Evolutionary conservation across 176 grass and related monocot genomes (phyloP), one percentile per base, ranked within the genome.

Genomic region (Guadua angustifolia): DNA sequence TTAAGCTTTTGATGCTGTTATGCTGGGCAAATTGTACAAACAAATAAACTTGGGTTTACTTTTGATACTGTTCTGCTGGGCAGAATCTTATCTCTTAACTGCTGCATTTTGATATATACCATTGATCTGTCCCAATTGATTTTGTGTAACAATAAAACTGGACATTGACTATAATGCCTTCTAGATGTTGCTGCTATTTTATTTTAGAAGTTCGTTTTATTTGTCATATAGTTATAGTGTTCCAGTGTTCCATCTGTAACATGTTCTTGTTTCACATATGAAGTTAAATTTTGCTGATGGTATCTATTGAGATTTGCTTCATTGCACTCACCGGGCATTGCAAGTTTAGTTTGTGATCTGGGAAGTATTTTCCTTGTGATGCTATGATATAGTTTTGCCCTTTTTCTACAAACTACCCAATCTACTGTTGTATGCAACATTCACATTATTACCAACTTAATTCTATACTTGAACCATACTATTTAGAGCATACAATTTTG

Each of bases 271-370:
- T 2, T 24, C 7, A 79, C 60, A 9, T 13, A 6, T 49, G 61
- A 66, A 79, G 7, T 11, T 21, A 19, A 66, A 36, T 26, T 26
- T 49, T 69, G 13, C 42, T 36, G 50, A 49, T 87, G 70, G 10
- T 44, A 38, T 57, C 50, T 56, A 51, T 68, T 79, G 8, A 66
- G 59, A 74, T 57, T 74, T 82, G 25, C 66, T 82, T 40, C 38
- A 4, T 59, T 5, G 33, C 33, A 49, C 15, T 62, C 33, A 74
- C 21, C 40, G 15, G 36, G 21, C n/a, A 75, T 66, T 55, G 15
- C 38, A 69, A 71, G 44, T 67, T 79, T 5, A 66, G 26, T 36
- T 79, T 66, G 12, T 65, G 25, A 79, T 38, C 47, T 51, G 60
- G 18, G 16, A 33, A 21, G 62, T 49, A 67, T 67, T 80, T 47